phyloP scores from a whole-genome alignment of 371 early-diverging fungal species.

The Apophysomyces trapeziformis region DNA sequence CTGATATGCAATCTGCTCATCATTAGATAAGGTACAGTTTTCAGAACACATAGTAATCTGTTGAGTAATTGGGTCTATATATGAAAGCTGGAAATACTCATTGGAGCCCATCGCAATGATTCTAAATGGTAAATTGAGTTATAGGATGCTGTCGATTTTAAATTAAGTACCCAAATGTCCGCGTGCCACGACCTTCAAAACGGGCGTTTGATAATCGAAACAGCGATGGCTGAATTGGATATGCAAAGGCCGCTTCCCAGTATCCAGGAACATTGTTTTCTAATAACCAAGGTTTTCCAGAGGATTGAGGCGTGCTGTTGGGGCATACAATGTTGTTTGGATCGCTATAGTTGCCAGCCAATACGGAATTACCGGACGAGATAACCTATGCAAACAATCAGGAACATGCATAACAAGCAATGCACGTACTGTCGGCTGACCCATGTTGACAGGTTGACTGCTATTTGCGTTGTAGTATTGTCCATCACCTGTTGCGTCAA shows the following conservation, averaged over 20 bases:
- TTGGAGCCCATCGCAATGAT: constrained; percentile 51
- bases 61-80: constrained; percentile 61
- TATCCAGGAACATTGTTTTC: constrained; percentile 74
- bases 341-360: constrained; percentile 27
- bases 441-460: constrained; percentile 39
- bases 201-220: constrained; percentile 70
- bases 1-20: constrained; percentile 53
- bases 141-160: background rate
- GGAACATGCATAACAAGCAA: background rate
- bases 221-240: constrained; percentile 62
- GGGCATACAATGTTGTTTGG: constrained; percentile 43
- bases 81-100: constrained; percentile 60
- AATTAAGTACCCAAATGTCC: constrained; percentile 51
- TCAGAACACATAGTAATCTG: constrained; percentile 56
- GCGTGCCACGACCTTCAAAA: constrained; percentile 61
- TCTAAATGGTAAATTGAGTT: constrained; percentile 17
- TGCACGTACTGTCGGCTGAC: constrained; percentile 34
- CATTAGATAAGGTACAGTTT: constrained; percentile 61
- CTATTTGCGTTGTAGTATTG: constrained; percentile 33
- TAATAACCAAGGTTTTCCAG: constrained; percentile 60
- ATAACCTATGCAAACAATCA: constrained; percentile 43
- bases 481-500: constrained; percentile 49
- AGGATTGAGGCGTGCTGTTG: constrained; percentile 20
- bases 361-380: constrained; percentile 48
- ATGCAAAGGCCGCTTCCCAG: constrained; percentile 66